These are phyloP conservation scores for Naganishia liquefaciens DNA, from an alignment of 1,284 basidiomycete genomes.

Conservation along the genomic window DNA sequence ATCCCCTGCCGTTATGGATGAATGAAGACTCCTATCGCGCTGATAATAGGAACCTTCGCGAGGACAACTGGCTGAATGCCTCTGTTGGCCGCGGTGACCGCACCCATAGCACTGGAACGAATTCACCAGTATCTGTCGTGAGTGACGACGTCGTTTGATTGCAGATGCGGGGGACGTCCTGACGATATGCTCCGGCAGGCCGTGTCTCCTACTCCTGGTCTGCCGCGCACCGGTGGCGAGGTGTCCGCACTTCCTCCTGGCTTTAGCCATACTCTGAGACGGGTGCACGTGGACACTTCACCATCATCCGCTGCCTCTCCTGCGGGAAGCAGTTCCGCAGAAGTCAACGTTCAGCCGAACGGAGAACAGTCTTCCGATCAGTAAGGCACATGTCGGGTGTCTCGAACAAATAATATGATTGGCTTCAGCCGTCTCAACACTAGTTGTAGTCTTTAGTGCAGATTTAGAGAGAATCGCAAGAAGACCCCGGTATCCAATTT, in stretches of 20 bases:
- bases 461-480: no score
- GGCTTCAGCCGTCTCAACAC: no score
- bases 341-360: constrained; percentile 1
- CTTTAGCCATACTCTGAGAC: constrained; percentile 12
- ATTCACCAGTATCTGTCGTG: constrained; percentile 11
- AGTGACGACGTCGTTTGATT: background rate
- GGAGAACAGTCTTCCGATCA: background rate
- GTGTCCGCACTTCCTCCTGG: constrained; percentile 7
- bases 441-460: no score
- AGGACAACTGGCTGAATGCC: constrained; percentile 9
- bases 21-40: constrained; percentile 1
- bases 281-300: constrained; percentile 17
- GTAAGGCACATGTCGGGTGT: background rate
- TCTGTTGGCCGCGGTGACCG: background rate
- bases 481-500: no score
- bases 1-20: constrained; percentile 24
- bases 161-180: background rate
- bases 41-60: background rate
- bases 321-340: constrained; percentile 15
- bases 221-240: background rate
- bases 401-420: background rate
- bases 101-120: constrained; percentile 14
- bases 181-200: background rate
- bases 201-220: constrained; percentile 1
- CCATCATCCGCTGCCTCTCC: constrained; percentile 13